Percentiles rank a stretch among this genome's conserved stretches.
These are phyloP conservation scores for Candida chauliodis DNA, from an alignment of 805 yeast genomes.

Conservation along the genomic window DNA sequence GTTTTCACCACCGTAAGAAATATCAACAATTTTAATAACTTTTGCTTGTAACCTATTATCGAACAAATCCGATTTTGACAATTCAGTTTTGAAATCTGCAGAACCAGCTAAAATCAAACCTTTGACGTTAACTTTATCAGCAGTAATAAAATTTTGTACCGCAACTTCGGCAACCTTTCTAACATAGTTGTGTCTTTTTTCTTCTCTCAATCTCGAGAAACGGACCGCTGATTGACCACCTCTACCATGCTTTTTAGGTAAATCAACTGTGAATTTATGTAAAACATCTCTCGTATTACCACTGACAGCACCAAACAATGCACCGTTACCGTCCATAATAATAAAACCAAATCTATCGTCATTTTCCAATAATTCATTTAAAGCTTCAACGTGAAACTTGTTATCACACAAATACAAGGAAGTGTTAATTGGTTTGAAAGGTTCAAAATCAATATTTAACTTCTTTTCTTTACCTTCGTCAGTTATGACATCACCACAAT, in stretches of 20 bases:
- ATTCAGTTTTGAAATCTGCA: constrained; percentile 96
- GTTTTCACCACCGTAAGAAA: constrained; percentile 98
- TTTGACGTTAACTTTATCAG: constrained; percentile 88
- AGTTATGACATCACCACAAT: constrained; percentile 97
- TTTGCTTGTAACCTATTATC: constrained; percentile 85
- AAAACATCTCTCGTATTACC: constrained; percentile 97
- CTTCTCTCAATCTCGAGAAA: constrained; percentile 98
- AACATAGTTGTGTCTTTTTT: constrained; percentile 97
- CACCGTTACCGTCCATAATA: constrained; percentile 99
- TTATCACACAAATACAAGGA: constrained; percentile 92
- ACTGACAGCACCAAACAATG: constrained; percentile 88
- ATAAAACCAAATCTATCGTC: constrained; percentile 97
- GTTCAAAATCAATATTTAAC: constrained; percentile 95
- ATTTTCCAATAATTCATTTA: constrained; percentile 87
- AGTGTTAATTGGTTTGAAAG: constrained; percentile 98
- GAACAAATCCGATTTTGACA: constrained; percentile 88
- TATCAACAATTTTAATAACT: constrained; percentile 89
- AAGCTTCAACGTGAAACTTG: constrained; percentile 96
- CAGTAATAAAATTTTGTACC: constrained; percentile 93
- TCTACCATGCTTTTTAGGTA: constrained; percentile 99
- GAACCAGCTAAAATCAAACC: constrained; percentile 98
- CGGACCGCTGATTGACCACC: constrained; percentile 99
- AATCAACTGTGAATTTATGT: constrained; percentile 92
- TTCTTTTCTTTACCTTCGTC: constrained; percentile 98
- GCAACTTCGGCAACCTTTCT: constrained; percentile 98